Percentiles rank a stretch among this genome's conserved stretches.
phyloP scores from a whole-genome alignment of 2,329 filamentous ascomycete species.

The Penicillium fuscoglaucum region DNA sequence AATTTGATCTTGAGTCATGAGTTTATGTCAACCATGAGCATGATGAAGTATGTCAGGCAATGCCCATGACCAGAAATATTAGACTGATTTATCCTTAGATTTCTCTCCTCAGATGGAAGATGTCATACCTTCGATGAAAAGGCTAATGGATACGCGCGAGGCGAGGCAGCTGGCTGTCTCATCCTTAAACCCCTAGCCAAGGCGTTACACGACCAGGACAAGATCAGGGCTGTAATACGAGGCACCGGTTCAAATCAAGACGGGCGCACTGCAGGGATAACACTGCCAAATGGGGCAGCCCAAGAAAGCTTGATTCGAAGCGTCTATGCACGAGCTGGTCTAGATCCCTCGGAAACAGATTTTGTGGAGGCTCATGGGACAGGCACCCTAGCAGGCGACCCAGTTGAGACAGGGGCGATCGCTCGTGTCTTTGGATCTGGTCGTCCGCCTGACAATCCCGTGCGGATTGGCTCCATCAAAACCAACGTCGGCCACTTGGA shows the following conservation, averaged over 20 bases:
- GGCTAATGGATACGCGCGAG: conserved; percentile 50
- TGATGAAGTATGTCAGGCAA: conserved; percentile 17
- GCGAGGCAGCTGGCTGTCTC: conserved; percentile 47
- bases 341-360: conserved; percentile 20
- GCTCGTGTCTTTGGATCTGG: conserved; percentile 21
- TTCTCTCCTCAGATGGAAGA: conserved; percentile 31
- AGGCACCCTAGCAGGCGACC: conserved; percentile 34
- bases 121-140: conserved; percentile 41
- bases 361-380: conserved; percentile 33
- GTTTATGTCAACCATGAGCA: conserved; percentile 29
- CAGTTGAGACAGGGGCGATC: conserved; percentile 30
- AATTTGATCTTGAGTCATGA: conserved; percentile 32
- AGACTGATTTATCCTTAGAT: conserved; percentile 10
- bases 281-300: conserved; percentile 39
- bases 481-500: conserved; percentile 33
- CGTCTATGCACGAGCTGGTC: conserved; percentile 31
- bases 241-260: conserved; percentile 47
- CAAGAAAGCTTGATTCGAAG: conserved; percentile 35
- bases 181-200: conserved; percentile 46
- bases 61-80: rapidly evolving
- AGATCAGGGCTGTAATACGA: conserved; percentile 47
- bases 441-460: conserved; percentile 11
- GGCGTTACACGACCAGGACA: conserved; percentile 46
- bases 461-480: conserved; percentile 28
- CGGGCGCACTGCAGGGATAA: conserved; percentile 48